These are phyloP conservation scores for Mitragyna speciosa DNA, from an alignment of 257 asterid genomes.

Conservation along the genomic window DNA sequence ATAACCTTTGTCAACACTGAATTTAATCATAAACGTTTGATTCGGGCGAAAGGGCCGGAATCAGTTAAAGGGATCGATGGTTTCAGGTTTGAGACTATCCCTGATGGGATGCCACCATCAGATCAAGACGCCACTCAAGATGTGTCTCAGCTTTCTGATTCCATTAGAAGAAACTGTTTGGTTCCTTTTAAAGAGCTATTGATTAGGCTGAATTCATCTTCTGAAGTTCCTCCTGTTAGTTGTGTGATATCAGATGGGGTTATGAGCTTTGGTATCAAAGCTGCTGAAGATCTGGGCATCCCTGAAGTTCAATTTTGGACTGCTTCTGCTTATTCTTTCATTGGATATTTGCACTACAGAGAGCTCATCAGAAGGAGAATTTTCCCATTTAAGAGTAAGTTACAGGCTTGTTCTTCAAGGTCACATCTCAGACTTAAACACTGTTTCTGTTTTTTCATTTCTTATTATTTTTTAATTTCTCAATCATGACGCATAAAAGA, in stretches of 20 bases:
- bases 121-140: slow-evolving; percentile 44
- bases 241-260: slow-evolving; percentile 49
- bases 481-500: too few species aligned
- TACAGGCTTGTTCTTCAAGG: neutral
- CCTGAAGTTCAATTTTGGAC: slow-evolving; percentile 56
- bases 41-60: slow-evolving; percentile 42
- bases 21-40: slow-evolving; percentile 46
- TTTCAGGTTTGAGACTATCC: slow-evolving; percentile 51
- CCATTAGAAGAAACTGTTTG: slow-evolving; percentile 32
- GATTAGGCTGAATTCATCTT: slow-evolving; percentile 25
- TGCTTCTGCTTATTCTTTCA: slow-evolving; percentile 46
- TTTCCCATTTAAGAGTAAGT: slow-evolving; percentile 47
- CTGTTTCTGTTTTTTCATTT: too few species aligned
- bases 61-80: slow-evolving; percentile 42
- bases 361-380: slow-evolving; percentile 38
- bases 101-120: slow-evolving; percentile 50
- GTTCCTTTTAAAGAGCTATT: slow-evolving; percentile 41
- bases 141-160: slow-evolving; percentile 29
- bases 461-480: too few species aligned
- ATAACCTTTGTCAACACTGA: slow-evolving; percentile 55
- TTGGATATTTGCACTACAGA: slow-evolving; percentile 43
- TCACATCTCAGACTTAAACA: neutral
- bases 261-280: slow-evolving; percentile 45
- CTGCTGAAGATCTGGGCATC: slow-evolving; percentile 47
- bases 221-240: slow-evolving; percentile 35